Evolutionary conservation across 768 basidiomycete genomes (phyloP).

Genomic region (Lactarius hengduanensis): DNA sequence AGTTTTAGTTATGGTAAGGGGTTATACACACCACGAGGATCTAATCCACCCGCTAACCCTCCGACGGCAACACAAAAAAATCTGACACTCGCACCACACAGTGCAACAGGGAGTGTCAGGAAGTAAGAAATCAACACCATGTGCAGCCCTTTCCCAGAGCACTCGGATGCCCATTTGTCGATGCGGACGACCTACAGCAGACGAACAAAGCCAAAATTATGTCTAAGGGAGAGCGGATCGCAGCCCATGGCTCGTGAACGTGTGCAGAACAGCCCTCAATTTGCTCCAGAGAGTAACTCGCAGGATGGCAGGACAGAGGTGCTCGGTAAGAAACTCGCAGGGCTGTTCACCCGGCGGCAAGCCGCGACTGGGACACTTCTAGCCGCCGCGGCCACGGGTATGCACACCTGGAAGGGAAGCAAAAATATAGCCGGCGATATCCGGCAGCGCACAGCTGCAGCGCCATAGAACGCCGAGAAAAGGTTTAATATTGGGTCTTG

Average conservation of each 20-base stretch:
- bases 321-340: conserved; percentile 51
- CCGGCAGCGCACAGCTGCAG: too few relatives aligned
- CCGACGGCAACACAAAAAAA: background rate
- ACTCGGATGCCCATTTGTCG: conserved; percentile 73
- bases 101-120: conserved; percentile 64
- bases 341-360: background rate
- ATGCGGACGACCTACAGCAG: conserved; percentile 83
- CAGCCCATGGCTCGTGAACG: conserved; percentile 76
- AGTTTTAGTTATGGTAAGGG: conserved; percentile 15
- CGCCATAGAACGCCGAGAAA: too few relatives aligned
- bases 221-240: conserved; percentile 71
- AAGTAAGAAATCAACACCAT: conserved; percentile 72
- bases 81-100: background rate
- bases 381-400: background rate
- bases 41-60: background rate
- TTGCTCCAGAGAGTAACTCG: conserved; percentile 47
- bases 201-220: conserved; percentile 75
- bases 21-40: background rate
- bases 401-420: background rate
- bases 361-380: background rate
- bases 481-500: too few relatives aligned
- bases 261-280: conserved; percentile 62
- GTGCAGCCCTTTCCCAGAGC: conserved; percentile 52
- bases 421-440: background rate
- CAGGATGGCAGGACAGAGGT: conserved; percentile 39